Base-by-base conservation (phyloP, 345 rosid genomes). In the Pelargonium nanum region DNA sequence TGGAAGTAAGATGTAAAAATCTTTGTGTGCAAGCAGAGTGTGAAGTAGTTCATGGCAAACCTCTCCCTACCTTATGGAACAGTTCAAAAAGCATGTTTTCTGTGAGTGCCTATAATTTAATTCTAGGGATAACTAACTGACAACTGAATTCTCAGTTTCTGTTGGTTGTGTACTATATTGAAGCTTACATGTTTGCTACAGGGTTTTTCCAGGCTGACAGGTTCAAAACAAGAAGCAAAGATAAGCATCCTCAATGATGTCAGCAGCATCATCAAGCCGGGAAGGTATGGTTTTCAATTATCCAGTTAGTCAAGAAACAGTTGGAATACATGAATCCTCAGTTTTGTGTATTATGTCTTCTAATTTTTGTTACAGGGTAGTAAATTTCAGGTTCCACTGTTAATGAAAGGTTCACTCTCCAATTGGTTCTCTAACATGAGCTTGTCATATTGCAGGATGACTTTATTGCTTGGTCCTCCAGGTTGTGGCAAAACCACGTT, bases 241-340 rank as follows among this genome's bases (percentile, higher is more conserved):
- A 67, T 84, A 58, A 66, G 55, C 65, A 79, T 89, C 65, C 78
- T 89, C 34, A 76, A 79, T 19, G 77, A 74, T 34, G 85, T 83
- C 28, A 83, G 80, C 15, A 89, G 95, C 58, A 72, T 78, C 72
- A 65, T 87, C 62, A 83, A 77, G 45, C 95, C 89, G 17, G 74
- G 80, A 45, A 75, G 85, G 86, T 83, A 51, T 15, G 17, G 9
- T 40, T 40, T 40, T 6, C 48, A 40, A 17, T 40, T 40, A 40
- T 3, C 12, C 45, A 4, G 45, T 34, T 34, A 4, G 48, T 40
- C 12, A 40, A 40, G 48, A 2, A 0, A 40, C 48, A 40, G 15
- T 40, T 6, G 48, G 16, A n/a, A 2, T 40, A 9, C 48, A 40
- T 12, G 13, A 40, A 40, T 40, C 9, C 0, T 12, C 40, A 30